phyloP scores from a whole-genome alignment of 441 rosid genomes.

The Arabidopsis lyrata region DNA sequence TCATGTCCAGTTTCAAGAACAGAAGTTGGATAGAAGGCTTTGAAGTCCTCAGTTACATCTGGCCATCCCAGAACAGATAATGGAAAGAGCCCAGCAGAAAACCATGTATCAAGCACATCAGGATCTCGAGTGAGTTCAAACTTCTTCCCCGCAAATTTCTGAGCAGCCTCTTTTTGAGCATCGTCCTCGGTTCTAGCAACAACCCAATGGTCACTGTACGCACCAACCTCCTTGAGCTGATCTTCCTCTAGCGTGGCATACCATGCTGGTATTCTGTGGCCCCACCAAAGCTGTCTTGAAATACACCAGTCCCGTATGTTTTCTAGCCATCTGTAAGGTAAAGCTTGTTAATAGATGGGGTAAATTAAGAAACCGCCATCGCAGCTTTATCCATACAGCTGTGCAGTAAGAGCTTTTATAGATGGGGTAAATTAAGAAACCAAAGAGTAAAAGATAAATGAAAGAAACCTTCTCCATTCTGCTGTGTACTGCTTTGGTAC shows the following conservation, averaged over 20 bases:
- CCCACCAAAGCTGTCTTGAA: slow-evolving; percentile 99
- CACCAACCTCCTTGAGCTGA: slow-evolving; percentile 74
- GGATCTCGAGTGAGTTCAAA: slow-evolving; percentile 81
- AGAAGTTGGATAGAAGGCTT: slow-evolving; percentile 89
- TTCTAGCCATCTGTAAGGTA: slow-evolving; percentile 86
- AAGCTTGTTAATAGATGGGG: slow-evolving; percentile 27
- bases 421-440: slow-evolving; percentile 5
- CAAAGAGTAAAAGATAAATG: slow-evolving; percentile 23
- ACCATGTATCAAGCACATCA: slow-evolving; percentile 98
- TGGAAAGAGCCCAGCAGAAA: slow-evolving; percentile 91
- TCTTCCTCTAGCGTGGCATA: slow-evolving; percentile 83
- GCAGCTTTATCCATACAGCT: background rate
- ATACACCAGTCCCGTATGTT: slow-evolving; percentile 97
- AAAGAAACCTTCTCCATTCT: slow-evolving; percentile 47
- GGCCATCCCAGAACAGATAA: slow-evolving; percentile 94
- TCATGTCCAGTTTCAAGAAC: slow-evolving; percentile 97
- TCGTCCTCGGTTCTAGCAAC: slow-evolving; percentile 80
- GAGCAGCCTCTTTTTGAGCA: slow-evolving; percentile 65
- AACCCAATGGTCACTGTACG: slow-evolving; percentile 86
- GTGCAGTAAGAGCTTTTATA: background rate
- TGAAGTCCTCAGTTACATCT: slow-evolving; percentile 82
- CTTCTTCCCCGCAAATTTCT: slow-evolving; percentile 72
- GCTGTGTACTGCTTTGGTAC: slow-evolving; percentile 89
- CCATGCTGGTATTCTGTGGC: slow-evolving; percentile 95
- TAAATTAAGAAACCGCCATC: background rate